Conservation (phyloP, 139 green algal species). For the Desmodesmus armatus region DNA sequence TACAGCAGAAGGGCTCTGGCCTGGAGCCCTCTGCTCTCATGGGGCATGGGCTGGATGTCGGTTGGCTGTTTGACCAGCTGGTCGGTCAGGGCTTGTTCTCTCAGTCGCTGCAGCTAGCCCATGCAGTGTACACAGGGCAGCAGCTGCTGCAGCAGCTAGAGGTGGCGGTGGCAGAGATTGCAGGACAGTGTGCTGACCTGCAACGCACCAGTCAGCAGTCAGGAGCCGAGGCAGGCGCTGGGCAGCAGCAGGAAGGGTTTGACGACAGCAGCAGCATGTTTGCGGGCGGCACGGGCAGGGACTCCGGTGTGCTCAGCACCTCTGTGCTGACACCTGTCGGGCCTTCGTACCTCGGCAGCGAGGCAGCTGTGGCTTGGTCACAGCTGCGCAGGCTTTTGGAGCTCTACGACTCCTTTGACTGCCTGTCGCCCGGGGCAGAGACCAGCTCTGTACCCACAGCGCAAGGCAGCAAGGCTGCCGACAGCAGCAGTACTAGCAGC, state of each 20-base stretch:
- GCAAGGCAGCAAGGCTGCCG: no score
- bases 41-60: slow-evolving; percentile 1
- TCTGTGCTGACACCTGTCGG: background rate
- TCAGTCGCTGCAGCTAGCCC: slow-evolving; percentile 12
- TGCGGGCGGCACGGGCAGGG: no score
- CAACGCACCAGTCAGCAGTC: no score
- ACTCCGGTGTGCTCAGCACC: no score
- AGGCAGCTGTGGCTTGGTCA: slow-evolving; percentile 36
- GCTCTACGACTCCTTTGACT: slow-evolving; percentile 32
- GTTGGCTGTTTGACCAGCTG: slow-evolving; percentile 27
- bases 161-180: background rate
- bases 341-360: slow-evolving; percentile 18
- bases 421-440: no score
- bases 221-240: no score
- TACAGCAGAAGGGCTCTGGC: slow-evolving; percentile 8
- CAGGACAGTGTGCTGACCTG: background rate
- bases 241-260: background rate
- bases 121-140: background rate
- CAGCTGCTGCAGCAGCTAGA: slow-evolving; percentile 12
- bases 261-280: no score
- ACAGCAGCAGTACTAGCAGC: no score
- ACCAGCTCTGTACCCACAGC: no score
- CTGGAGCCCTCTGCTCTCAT: slow-evolving; percentile 34
- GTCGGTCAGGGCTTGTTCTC: background rate
- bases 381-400: slow-evolving; percentile 24